These are phyloP conservation scores for Pythium dissimile DNA, from an alignment of 352 stramenopile species.

Conservation along the genomic window DNA sequence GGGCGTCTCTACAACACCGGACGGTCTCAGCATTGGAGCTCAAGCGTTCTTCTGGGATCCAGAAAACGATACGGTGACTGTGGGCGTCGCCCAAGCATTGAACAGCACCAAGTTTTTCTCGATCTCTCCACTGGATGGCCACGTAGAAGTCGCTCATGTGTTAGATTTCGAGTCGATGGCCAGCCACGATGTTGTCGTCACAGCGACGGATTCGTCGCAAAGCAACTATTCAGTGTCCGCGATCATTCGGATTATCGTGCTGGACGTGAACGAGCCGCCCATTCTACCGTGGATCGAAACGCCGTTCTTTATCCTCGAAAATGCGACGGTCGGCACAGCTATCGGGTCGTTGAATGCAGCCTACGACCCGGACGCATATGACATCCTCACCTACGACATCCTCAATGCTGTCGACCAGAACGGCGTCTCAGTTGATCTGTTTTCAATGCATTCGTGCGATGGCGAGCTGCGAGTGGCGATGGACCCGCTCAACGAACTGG, in stretches of 20 bases:
- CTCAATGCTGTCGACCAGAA: slow-evolving; percentile 19
- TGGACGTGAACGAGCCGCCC: slow-evolving; percentile 50
- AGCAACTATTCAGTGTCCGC: background rate
- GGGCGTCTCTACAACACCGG: background rate
- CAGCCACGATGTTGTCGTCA: slow-evolving; percentile 14
- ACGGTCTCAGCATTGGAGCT: slow-evolving; percentile 3
- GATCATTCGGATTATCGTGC: slow-evolving; percentile 31
- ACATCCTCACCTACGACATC: slow-evolving; percentile 41
- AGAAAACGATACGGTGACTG: slow-evolving; percentile 46
- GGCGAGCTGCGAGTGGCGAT: slow-evolving; percentile 41
- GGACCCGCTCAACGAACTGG: slow-evolving; percentile 21
- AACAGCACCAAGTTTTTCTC: slow-evolving; percentile 20
- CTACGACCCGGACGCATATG: slow-evolving; percentile 47
- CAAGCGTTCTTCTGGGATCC: slow-evolving; percentile 46
- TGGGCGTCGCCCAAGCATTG: slow-evolving; percentile 19
- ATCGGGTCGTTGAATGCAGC: slow-evolving; percentile 31
- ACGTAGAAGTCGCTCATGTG: background rate
- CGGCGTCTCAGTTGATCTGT: slow-evolving; percentile 38
- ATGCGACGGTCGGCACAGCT: slow-evolving; percentile 28
- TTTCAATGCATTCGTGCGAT: slow-evolving; percentile 53
- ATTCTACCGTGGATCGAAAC: slow-evolving; percentile 27
- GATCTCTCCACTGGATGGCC: slow-evolving; percentile 19
- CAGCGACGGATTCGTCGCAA: slow-evolving; percentile 3
- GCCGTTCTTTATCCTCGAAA: slow-evolving; percentile 34
- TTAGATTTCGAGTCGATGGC: slow-evolving; percentile 24